These are phyloP conservation scores for Vitis hybrid DNA, from an alignment of 177 flowering plant genomes.

Conservation along the genomic window DNA sequence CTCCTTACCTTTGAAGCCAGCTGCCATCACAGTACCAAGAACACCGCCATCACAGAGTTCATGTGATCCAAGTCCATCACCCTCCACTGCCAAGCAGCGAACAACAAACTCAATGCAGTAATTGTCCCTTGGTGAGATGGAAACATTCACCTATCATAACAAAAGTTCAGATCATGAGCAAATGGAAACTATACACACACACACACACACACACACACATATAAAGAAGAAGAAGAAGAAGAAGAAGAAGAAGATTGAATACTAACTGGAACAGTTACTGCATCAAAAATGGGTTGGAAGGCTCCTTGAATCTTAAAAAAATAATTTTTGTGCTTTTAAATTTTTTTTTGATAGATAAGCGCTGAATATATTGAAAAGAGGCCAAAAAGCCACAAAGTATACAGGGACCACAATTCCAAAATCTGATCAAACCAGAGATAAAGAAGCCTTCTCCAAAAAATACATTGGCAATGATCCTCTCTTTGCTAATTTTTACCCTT, in stretches of 20 bases:
- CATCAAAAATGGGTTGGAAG: neutral
- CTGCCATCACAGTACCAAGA: slow-evolving; percentile 76
- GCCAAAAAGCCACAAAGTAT: too few relatives aligned
- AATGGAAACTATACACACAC: neutral
- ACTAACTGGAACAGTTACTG: neutral
- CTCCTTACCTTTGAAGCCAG: slow-evolving; percentile 86
- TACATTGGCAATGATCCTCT: too few relatives aligned
- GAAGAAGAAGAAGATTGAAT: too few relatives aligned
- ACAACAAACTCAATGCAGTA: slow-evolving; percentile 80
- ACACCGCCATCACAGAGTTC: slow-evolving; percentile 76
- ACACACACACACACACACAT: too few relatives aligned
- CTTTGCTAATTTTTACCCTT: too few relatives aligned
- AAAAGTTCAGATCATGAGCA: slow-evolving; percentile 6
- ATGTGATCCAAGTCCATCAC: slow-evolving; percentile 81
- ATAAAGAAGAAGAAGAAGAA: too few relatives aligned
- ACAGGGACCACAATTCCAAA: too few relatives aligned
- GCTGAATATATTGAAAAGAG: too few relatives aligned
- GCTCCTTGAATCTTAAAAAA: neutral
- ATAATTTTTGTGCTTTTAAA: too few relatives aligned
- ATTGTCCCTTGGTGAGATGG: slow-evolving; percentile 54
- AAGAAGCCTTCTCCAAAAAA: too few relatives aligned
- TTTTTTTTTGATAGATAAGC: too few relatives aligned
- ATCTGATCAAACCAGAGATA: too few relatives aligned
- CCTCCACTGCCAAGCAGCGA: slow-evolving; percentile 79
- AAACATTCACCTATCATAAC: slow-evolving; percentile 61